Base-by-base conservation (phyloP, 306 rosid genomes). In the Clitoria ternatea region DNA sequence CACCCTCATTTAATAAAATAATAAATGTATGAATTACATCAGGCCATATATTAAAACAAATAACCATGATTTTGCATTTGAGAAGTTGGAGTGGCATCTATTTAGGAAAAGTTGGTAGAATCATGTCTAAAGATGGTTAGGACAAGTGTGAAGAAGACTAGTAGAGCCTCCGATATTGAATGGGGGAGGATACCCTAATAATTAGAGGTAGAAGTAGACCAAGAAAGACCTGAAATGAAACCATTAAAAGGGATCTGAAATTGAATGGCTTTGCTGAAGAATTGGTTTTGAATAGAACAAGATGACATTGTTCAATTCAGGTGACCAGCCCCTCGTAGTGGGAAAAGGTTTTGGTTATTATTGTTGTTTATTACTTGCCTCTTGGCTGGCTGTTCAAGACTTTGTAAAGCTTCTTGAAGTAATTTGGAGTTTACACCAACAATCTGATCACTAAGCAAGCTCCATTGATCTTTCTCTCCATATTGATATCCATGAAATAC, bases 381-480 rank as follows among this genome's bases (percentile, higher is more conserved):
- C 77, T 82, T 76, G 45, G 85, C 61, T 36, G 86, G 86, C 14
- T 63, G 73, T 76, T 78, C 82, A 50, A 84, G 74, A 77, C 80
- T 79, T 68, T 80, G 83, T 65, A 89, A 79, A 36, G 86, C 97
- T 42, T 78, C 80, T 72, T 80, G 88, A 74, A 94, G 88, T 78
- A 89, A 79, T 64, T 70, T 75, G 66, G 92, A 80, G 83, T 94
- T 91, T 45, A 89, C 80, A 29, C 86, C 82, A 56, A 86, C 90
- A 80, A 94, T 94, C 80, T 89, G 88, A 69, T 87, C 84, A 66
- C 89, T 92, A 59, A 94, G 98, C 76, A 94, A 77, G 81, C 76
- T 85, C 81, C 87, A 80, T 47, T 94, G 92, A 39, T 75, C 84
- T 81, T 87, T 94, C 81, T 90, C 91, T 66, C 96, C 98, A 81